Conservation (phyloP, 106 monocot species). For the Platanthera zijinensis region DNA sequence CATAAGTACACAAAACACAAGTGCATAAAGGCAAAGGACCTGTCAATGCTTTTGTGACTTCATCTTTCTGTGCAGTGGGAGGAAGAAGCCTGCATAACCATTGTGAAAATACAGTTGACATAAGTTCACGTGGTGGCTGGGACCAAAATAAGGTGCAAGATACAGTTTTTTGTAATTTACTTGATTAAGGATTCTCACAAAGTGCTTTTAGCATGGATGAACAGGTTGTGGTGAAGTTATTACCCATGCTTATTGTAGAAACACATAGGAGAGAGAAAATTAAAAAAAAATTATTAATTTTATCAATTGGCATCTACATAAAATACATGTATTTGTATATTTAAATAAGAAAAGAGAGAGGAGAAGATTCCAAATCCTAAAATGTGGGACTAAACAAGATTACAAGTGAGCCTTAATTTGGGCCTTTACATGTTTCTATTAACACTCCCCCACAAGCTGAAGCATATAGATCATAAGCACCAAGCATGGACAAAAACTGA, state of each 20-base stretch:
- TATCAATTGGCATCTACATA: neutral
- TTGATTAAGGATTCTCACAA: neutral
- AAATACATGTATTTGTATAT: no score
- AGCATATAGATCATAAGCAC: no score
- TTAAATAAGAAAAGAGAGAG: no score
- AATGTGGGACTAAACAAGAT: no score
- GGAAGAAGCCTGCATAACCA: constrained; percentile 67
- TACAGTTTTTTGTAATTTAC: neutral
- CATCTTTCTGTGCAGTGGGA: constrained; percentile 78
- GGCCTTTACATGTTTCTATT: no score
- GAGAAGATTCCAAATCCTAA: no score
- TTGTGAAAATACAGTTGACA: constrained; percentile 2
- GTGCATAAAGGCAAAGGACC: constrained; percentile 30
- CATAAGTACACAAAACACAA: neutral
- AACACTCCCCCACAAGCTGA: no score
- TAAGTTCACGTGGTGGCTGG: neutral
- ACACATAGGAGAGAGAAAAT: no score
- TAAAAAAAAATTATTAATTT: no score
- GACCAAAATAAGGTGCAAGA: neutral
- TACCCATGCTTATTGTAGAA: constrained; percentile 1
- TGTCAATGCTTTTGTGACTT: constrained; percentile 92
- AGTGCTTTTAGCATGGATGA: neutral
- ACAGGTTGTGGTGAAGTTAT: neutral
- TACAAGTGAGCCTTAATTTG: no score
- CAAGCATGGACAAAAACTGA: no score